Conservation (phyloP, 441 rosid genomes). For the Syzygium syzygioides region DNA sequence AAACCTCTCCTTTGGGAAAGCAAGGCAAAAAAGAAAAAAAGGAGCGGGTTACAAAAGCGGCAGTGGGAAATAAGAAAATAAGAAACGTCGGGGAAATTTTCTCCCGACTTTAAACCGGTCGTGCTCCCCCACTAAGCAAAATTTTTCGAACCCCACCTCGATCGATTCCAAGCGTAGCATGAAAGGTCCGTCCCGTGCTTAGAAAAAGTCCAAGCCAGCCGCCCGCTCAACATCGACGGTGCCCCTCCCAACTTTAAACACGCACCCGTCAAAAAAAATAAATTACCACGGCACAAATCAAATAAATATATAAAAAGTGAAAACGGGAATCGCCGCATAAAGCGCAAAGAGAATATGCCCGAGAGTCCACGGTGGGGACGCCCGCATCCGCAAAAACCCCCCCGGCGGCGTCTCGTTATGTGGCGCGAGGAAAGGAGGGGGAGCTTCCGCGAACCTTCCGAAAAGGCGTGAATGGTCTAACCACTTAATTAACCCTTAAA, state of each 20-base stretch:
- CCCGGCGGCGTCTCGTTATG: background rate
- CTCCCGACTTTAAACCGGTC: background rate
- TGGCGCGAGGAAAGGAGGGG: fast-evolving
- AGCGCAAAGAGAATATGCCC: background rate
- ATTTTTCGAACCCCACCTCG: background rate
- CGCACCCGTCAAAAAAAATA: background rate
- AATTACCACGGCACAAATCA: background rate
- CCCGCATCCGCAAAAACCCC: background rate
- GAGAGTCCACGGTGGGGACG: background rate
- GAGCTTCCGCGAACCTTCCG: background rate
- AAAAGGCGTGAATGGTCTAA: background rate
- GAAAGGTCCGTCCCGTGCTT: background rate
- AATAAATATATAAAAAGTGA: background rate
- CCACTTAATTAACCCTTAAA: background rate
- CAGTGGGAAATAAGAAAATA: background rate
- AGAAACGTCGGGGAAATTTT: background rate
- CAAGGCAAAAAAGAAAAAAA: background rate
- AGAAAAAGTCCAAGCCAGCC: background rate
- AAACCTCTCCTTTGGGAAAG: too few relatives aligned
- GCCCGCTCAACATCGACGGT: background rate
- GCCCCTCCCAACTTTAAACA: background rate
- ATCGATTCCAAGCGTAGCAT: background rate
- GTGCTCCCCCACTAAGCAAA: background rate
- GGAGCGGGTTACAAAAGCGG: background rate
- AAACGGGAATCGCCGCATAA: background rate